Percentiles rank a stretch among this genome's conserved stretches.
Evolutionary conservation across 352 stramenopile species (phyloP).

Genomic region (Phytophthora ramorum): DNA sequence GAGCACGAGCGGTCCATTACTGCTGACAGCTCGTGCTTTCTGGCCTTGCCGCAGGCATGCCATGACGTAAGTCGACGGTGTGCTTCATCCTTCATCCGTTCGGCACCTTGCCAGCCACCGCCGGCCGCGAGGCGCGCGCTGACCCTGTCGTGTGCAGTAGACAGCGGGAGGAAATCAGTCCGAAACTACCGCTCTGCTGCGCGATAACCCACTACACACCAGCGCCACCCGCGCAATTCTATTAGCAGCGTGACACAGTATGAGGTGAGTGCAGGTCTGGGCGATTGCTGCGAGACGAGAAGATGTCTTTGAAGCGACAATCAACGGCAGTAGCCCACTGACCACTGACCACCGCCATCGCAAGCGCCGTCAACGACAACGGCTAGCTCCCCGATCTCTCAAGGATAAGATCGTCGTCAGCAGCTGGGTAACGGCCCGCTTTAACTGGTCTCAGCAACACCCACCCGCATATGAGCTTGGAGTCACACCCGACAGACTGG

Average conservation of each 20-base stretch:
- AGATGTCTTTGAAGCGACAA: background rate
- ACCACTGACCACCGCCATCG: conserved; percentile 1
- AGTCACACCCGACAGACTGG: conserved; percentile 8
- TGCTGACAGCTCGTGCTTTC: conserved; percentile 10
- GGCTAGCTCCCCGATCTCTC: conserved; percentile 12
- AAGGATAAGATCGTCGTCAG: conserved; percentile 20
- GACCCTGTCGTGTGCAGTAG: no score
- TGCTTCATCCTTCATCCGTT: conserved; percentile 25
- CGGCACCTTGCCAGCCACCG: background rate
- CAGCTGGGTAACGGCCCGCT: conserved; percentile 21
- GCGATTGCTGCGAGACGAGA: background rate
- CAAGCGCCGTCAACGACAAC: background rate
- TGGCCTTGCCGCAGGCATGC: conserved; percentile 3
- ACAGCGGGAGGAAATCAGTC: no score
- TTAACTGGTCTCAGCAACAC: conserved; percentile 25
- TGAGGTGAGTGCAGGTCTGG: no score
- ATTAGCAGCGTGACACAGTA: no score
- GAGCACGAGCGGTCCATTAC: conserved; percentile 3
- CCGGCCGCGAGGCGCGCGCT: background rate
- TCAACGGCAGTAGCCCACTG: conserved; percentile 1
- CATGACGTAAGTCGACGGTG: conserved; percentile 5
- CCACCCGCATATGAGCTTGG: background rate
- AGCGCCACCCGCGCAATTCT: no score
- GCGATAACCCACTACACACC: background rate
- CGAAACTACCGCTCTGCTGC: background rate